Conservation (phyloP, 2,329 filamentous ascomycete species). For the Albifimbria verrucaria region DNA sequence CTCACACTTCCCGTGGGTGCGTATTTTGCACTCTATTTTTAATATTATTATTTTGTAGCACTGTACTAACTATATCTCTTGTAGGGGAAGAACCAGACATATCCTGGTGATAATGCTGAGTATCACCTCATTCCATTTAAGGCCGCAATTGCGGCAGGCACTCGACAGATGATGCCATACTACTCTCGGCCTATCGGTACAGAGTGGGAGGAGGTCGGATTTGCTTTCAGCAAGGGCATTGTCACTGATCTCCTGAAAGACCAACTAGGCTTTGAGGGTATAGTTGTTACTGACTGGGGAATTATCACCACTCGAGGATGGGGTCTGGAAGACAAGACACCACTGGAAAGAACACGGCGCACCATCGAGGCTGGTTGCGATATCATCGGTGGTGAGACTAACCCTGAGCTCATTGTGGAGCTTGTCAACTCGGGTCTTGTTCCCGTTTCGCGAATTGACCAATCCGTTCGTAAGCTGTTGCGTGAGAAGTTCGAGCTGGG, state of each 20-base stretch:
- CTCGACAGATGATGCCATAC: slow-evolving; percentile 50
- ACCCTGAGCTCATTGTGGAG: slow-evolving; percentile 45
- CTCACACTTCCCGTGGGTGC: slow-evolving; percentile 36
- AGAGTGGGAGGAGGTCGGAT: slow-evolving; percentile 41
- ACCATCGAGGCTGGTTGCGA: slow-evolving; percentile 49
- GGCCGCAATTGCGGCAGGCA: slow-evolving; percentile 45
- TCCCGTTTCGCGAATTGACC: slow-evolving; percentile 40
- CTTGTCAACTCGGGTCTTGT: slow-evolving; percentile 39
- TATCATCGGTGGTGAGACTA: slow-evolving; percentile 46
- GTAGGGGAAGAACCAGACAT: slow-evolving; percentile 49
- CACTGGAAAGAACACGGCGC: slow-evolving; percentile 37
- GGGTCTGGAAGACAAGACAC: slow-evolving; percentile 42
- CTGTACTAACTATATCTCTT: slow-evolving; percentile 8
- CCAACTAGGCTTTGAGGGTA: slow-evolving; percentile 45
- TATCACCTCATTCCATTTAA: slow-evolving; percentile 49
- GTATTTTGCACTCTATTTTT: not conserved
- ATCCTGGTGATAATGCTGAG: slow-evolving; percentile 47
- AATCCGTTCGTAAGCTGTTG: slow-evolving; percentile 41
- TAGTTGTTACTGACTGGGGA: slow-evolving; percentile 49
- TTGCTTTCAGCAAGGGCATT: slow-evolving; percentile 47
- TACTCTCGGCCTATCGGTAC: slow-evolving; percentile 45
- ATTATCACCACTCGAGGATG: slow-evolving; percentile 45
- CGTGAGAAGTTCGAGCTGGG: slow-evolving; percentile 47
- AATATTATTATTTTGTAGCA: not conserved
- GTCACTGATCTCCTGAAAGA: slow-evolving; percentile 43